phyloP scores from a whole-genome alignment of 148 eudicot species.

The Salicornia ramosissima region DNA sequence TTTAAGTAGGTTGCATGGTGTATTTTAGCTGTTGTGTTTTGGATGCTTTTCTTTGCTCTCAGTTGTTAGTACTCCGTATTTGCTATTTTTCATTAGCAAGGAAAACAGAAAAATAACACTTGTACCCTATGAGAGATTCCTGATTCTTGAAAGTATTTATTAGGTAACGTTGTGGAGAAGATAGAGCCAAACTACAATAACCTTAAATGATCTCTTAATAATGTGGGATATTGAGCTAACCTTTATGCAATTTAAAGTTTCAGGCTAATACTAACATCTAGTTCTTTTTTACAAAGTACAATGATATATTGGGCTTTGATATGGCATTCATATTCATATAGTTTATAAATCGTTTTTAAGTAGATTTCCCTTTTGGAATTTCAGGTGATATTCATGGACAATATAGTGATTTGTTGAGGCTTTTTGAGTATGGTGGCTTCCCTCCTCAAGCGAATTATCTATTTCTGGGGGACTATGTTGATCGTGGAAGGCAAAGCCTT shows the following conservation, averaged over 20 bases:
- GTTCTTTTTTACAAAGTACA: background rate
- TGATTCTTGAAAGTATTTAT: background rate
- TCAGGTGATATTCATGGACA: conserved; percentile 78
- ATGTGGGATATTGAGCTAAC: background rate
- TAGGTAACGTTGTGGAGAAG: background rate
- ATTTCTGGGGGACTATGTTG: conserved; percentile 78
- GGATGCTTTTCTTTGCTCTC: background rate
- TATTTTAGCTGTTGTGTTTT: background rate
- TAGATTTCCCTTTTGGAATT: background rate
- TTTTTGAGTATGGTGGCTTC: conserved; percentile 71
- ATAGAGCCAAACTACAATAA: background rate
- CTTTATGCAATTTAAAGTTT: background rate
- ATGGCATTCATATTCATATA: no score
- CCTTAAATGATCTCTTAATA: background rate
- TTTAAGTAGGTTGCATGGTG: background rate
- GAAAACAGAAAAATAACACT: background rate
- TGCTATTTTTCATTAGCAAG: no score
- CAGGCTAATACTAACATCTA: background rate
- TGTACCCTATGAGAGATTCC: background rate
- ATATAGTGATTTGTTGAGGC: conserved; percentile 63
- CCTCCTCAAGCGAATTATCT: conserved; percentile 69
- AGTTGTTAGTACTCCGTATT: background rate
- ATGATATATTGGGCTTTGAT: background rate
- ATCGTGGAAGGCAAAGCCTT: conserved; percentile 70
- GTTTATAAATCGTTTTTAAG: no score